Evolutionary conservation across 2,329 filamentous ascomycete species (phyloP).

Genomic region (Chalaropsis thielavioides): DNA sequence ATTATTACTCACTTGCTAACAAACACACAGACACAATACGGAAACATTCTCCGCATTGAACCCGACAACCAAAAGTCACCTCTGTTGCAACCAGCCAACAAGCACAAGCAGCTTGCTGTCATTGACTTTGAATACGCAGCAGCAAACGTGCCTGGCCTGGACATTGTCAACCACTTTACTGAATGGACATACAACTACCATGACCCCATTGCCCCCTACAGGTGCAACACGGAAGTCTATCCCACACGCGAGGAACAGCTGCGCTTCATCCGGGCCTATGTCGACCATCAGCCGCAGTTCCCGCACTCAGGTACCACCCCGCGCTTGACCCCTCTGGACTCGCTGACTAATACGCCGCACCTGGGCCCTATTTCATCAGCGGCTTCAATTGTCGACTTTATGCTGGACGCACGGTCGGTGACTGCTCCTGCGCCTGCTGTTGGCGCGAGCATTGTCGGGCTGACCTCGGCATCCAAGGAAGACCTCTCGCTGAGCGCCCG

Average conservation of each 20-base stretch:
- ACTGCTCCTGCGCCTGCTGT: constrained; percentile 24
- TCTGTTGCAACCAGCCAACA: constrained; percentile 73
- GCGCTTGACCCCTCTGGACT: constrained; percentile 32
- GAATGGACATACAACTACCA: constrained; percentile 99
- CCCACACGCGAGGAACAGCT: constrained; percentile 68
- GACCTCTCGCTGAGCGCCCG: constrained; percentile 36
- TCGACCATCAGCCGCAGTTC: constrained; percentile 63
- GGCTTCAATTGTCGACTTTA: constrained; percentile 53
- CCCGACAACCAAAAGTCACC: constrained; percentile 65
- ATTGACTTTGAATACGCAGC: constrained; percentile 98
- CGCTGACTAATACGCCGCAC: constrained; percentile 27
- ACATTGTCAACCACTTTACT: constrained; percentile 96
- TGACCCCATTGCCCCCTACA: constrained; percentile 47
- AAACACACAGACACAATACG: constrained; percentile 70
- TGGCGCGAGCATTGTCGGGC: constrained; percentile 31
- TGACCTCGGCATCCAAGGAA: constrained; percentile 30
- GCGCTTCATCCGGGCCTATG: constrained; percentile 73
- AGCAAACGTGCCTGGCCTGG: constrained; percentile 70
- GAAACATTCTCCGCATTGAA: constrained; percentile 72
- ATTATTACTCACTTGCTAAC: not conserved
- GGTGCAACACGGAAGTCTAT: constrained; percentile 55
- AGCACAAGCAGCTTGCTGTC: constrained; percentile 90
- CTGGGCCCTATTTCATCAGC: constrained; percentile 28
- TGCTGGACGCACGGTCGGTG: constrained; percentile 60
- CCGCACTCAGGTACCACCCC: constrained; percentile 39